phyloP scores from a whole-genome alignment of 306 rosid genomes.

The Ormosia semicastrata region DNA sequence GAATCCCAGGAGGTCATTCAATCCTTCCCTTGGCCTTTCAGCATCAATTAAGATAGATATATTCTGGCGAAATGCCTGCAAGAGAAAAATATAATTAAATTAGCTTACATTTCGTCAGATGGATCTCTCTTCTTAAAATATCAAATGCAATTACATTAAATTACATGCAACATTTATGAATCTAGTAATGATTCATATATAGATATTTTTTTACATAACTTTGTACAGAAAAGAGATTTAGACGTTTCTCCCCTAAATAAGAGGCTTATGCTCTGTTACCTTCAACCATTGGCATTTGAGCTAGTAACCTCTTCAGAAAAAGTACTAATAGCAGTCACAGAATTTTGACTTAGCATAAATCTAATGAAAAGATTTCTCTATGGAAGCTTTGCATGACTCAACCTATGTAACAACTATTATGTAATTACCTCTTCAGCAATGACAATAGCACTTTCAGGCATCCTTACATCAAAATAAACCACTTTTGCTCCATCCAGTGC shows the following conservation, averaged over 20 bases:
- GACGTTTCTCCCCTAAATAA: not conserved
- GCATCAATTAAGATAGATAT: constrained; percentile 82
- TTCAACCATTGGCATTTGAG: not conserved
- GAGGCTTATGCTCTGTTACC: not conserved
- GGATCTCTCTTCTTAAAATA: constrained; percentile 7
- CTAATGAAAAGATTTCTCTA: not conserved
- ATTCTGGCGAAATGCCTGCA: constrained; percentile 65
- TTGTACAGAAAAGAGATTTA: not conserved
- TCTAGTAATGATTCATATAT: not conserved
- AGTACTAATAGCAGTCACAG: not conserved
- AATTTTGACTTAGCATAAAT: not conserved
- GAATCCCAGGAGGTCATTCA: constrained; percentile 62
- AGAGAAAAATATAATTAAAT: constrained; percentile 10
- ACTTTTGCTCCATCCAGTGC: constrained; percentile 74
- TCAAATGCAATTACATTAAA: constrained; percentile 9
- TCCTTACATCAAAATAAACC: constrained; percentile 72
- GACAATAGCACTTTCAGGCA: constrained; percentile 70
- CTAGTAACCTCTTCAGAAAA: not conserved
- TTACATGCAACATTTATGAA: not conserved
- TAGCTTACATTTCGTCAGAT: not conserved
- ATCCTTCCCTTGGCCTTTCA: constrained; percentile 84
- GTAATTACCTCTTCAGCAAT: constrained; percentile 79
- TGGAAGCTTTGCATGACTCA: constrained; percentile 14
- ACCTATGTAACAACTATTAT: constrained; percentile 4
- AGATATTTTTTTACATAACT: not conserved